Evolutionary conservation across 1,284 basidiomycete genomes (phyloP).

Genomic region (Leucocoprinus gongylophorus): DNA sequence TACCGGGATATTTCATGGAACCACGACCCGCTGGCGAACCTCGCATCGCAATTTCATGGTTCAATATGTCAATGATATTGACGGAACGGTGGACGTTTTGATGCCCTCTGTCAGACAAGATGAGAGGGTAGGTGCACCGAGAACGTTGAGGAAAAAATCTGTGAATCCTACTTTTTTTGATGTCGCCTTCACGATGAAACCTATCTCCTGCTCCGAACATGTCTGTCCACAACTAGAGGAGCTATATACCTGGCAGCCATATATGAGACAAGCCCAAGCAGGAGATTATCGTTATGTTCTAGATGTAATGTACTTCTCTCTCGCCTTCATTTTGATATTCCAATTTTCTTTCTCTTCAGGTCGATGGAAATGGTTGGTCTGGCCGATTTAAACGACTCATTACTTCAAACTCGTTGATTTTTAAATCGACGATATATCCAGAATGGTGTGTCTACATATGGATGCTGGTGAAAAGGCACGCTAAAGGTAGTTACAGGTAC

Average conservation of each 20-base stretch:
- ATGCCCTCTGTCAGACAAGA: constrained; percentile 21
- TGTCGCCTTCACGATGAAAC: constrained; percentile 46
- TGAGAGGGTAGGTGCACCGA: constrained; percentile 21
- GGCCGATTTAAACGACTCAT: constrained; percentile 62
- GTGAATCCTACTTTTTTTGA: constrained; percentile 36
- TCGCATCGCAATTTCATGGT: constrained; percentile 34
- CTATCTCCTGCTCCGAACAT: constrained; percentile 41
- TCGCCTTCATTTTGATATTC: not conserved
- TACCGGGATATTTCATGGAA: constrained; percentile 48
- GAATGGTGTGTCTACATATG: constrained; percentile 39
- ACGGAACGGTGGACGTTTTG: constrained; percentile 27
- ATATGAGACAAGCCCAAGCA: constrained; percentile 38
- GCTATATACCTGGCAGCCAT: constrained; percentile 42
- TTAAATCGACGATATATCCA: constrained; percentile 58
- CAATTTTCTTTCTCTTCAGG: constrained; percentile 13
- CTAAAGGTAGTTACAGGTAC: constrained; percentile 23
- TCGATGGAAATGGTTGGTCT: constrained; percentile 64
- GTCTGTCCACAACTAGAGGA: constrained; percentile 33
- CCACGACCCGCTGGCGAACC: constrained; percentile 28
- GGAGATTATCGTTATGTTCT: constrained; percentile 61
- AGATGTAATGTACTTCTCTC: constrained; percentile 35
- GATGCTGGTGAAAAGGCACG: not conserved
- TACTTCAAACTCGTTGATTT: constrained; percentile 52
- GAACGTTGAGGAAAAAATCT: constrained; percentile 21
- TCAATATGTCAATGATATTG: constrained; percentile 26